Evolutionary conservation across 2,329 filamentous ascomycete genomes (phyloP).

Genomic region (Cladophialophora carrionii): DNA sequence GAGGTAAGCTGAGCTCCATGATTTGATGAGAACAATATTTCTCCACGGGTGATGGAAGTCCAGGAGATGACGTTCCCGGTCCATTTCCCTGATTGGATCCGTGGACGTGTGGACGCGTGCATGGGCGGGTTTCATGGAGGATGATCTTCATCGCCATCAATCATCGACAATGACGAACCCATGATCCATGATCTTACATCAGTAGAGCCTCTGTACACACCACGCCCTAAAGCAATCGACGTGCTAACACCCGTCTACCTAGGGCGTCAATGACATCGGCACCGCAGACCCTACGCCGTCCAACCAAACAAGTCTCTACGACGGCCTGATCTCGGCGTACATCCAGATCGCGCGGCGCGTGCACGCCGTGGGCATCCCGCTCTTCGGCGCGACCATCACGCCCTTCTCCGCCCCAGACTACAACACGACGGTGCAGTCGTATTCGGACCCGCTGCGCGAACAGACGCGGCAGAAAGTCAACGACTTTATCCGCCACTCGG

Average conservation of each 20-base stretch:
- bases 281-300: constrained; percentile 49
- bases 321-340: constrained; percentile 61
- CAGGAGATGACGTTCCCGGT: no score
- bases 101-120: no score
- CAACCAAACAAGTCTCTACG: constrained; percentile 54
- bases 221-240: no score
- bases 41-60: neutral
- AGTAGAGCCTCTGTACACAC: no score
- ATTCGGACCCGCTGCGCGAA: constrained; percentile 58
- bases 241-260: neutral
- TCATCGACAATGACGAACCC: no score
- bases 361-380: constrained; percentile 58
- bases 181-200: no score
- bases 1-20: constrained; percentile 43
- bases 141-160: no score
- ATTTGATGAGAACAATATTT: neutral
- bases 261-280: constrained; percentile 70
- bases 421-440: constrained; percentile 51
- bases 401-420: constrained; percentile 57
- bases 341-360: constrained; percentile 60
- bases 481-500: constrained; percentile 60
- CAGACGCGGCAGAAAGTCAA: constrained; percentile 62
- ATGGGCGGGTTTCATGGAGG: no score
- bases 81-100: no score
- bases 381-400: constrained; percentile 69